Evolutionary conservation across 139 green algal species (phyloP), one percentile per base, ranked within the genome.

Genomic region (Tetratostichococcus sp.): DNA sequence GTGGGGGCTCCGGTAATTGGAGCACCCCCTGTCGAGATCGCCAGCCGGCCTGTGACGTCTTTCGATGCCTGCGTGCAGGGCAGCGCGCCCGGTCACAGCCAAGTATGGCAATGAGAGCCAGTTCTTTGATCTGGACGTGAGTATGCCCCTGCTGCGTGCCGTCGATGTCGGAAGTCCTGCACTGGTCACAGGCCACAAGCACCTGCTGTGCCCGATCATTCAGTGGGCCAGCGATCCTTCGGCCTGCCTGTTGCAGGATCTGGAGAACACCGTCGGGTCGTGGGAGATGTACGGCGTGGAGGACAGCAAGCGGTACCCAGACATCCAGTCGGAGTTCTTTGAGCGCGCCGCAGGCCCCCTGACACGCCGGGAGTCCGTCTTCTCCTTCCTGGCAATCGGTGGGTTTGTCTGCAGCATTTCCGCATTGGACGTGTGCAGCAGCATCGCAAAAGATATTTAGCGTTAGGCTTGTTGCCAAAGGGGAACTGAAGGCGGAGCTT

Each of bases 281-380:
- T 97, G 93, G 93, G 93, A 97, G 79, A 90, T 97, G 85, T 97
- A 97, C 78, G 92, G 92, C 71, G 80, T 92, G 80, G 90, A 97
- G 31, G 89, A 94, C 73, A 78, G 91, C 70, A 93, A 90, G 84
- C 85, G 93, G 42, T 97, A 97, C 88, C 76, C 79, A 8, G 43
- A 28, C n/a, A 72, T 90, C 57, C 90, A 94, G 84, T 62, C 72
- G 28, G 92, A 95, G 81, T 98, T 99, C 89, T 99, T 98, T 82
- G 86, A 95, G 82, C 82, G 81, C 35, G 94, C 97, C 26, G 86
- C 89, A 28, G 87, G 86, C 35, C 81, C 89, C 21, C 78, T 99
- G 31, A 86, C 78, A 59, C 89, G 94, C 69, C 82, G 95, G 28
- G 93, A 98, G 80, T 85, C 94, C 42, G 74, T 99, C 42, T 81